These are phyloP conservation scores for Gypsophila paniculata DNA, from an alignment of 179 eudicot species.

Conservation along the genomic window DNA sequence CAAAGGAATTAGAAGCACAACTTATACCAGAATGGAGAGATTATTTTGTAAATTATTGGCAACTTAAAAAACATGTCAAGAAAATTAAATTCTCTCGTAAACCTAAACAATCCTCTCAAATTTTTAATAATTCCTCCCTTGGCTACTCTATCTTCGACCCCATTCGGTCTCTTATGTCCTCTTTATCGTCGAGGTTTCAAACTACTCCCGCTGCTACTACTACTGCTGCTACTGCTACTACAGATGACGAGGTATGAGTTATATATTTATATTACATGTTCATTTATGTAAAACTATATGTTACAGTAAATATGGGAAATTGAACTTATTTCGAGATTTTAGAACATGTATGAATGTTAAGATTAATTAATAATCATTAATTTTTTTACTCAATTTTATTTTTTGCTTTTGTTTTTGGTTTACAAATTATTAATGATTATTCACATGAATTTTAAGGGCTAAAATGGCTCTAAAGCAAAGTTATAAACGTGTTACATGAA, in stretches of 20 bases:
- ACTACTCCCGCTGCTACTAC: conserved; percentile 8
- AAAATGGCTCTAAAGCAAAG: background rate
- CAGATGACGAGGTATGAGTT: conserved; percentile 28
- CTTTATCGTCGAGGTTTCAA: conserved; percentile 26
- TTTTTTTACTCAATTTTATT: background rate
- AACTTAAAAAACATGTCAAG: conserved; percentile 71
- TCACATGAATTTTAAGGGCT: conserved; percentile 15
- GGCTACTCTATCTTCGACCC: conserved; percentile 61
- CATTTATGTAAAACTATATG: too few relatives aligned
- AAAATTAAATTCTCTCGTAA: conserved; percentile 51
- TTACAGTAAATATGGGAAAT: too few relatives aligned
- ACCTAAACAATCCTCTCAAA: conserved; percentile 30
- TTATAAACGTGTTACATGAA: conserved; percentile 10
- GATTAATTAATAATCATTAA: too few relatives aligned
- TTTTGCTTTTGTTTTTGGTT: background rate
- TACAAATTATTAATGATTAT: background rate
- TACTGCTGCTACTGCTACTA: background rate
- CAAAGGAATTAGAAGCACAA: conserved; percentile 85
- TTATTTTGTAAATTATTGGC: conserved; percentile 80
- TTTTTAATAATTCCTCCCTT: conserved; percentile 21
- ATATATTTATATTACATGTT: too few relatives aligned
- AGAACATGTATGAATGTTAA: too few relatives aligned
- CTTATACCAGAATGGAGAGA: conserved; percentile 96
- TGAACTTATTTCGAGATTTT: too few relatives aligned
- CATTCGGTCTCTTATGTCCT: conserved; percentile 24